Percentiles rank a stretch among this genome's conserved stretches.
phyloP scores from a whole-genome alignment of 2,329 filamentous ascomycete genomes.

The Pleochaeta shiraiana region DNA sequence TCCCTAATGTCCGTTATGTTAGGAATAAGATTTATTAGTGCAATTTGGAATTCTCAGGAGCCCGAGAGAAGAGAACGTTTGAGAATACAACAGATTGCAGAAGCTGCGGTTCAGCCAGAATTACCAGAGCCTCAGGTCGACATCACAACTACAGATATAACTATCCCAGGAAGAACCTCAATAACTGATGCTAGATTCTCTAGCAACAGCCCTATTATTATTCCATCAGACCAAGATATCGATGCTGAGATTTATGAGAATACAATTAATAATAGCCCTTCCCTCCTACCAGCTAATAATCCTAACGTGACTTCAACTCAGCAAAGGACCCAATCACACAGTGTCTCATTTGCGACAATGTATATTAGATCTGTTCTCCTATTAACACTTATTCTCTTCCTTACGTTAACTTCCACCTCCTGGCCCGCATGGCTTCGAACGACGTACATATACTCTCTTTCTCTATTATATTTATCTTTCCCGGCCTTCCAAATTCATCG shows the following conservation, averaged over 20 bases:
- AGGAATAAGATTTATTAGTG: constrained; percentile 33
- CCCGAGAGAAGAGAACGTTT: constrained; percentile 26
- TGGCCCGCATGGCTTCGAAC: constrained; percentile 35
- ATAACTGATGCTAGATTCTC: not conserved
- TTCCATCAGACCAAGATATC: constrained; percentile 41
- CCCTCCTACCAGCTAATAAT: constrained; percentile 14
- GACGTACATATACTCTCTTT: constrained; percentile 38
- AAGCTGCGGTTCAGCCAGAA: constrained; percentile 13
- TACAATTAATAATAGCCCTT: constrained; percentile 12
- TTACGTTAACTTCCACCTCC: constrained; percentile 35
- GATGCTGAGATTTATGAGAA: constrained; percentile 34
- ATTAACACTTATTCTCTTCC: constrained; percentile 32
- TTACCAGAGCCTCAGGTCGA: constrained; percentile 13
- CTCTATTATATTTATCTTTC: constrained; percentile 64
- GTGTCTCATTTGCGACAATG: constrained; percentile 27
- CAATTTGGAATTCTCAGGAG: constrained; percentile 39
- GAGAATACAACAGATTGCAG: constrained; percentile 12
- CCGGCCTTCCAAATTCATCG: constrained; percentile 86
- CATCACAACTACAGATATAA: constrained; percentile 6
- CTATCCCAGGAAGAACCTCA: not conserved
- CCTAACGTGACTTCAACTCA: constrained; percentile 16
- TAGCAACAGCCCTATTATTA: constrained; percentile 26
- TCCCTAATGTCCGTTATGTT: constrained; percentile 35
- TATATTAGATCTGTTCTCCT: constrained; percentile 34
- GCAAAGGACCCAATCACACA: not conserved